Base-by-base conservation (phyloP, 257 asterid species). In the Eucommia ulmoides region DNA sequence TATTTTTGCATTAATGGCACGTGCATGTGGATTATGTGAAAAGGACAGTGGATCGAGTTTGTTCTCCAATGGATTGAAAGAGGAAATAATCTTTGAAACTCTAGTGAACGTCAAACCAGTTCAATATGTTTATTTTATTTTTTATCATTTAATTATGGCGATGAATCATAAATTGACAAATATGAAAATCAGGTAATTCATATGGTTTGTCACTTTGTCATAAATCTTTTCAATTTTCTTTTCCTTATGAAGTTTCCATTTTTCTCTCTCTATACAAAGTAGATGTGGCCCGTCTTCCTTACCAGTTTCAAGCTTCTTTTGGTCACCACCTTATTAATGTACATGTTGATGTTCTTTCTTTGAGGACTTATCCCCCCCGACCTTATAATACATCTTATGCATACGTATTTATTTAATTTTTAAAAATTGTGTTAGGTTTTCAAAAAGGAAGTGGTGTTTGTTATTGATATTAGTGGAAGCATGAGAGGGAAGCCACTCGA, bases 401-500 rank as follows among this genome's bases (percentile, higher is more conserved):
- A n/a, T 22, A 4, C 22, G 16, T 24, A 7, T 33, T 20, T 55
- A 35, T 41, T 20, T 58, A 46, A 52, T 52, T 29, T 35, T n/a
- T n/a, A n/a, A n/a, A n/a, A n/a, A n/a, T n/a, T n/a, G n/a, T 35
- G 44, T 2, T 35, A 82, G 93, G 70, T 67, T 59, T 79, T 73
- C 62, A 76, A 75, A 70, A 79, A 65, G 71, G 88, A 69, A 51
- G 77, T 82, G 59, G 80, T 82, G 54, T 82, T 79, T 79, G 70
- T 66, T 61, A 81, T 82, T 52, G 93, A 82, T 66, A 74, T 76
- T 62, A 82, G 93, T 63, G 83, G 80, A 24, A 82, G 93, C 71
- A 82, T 79, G 93, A 74, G 62, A 58, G 83, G 74, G 24, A 80
- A 67, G 67, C 73, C 66, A 20, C 71, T 82, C 1, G 93, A 82